Evolutionary conservation across 2,329 filamentous ascomycete genomes (phyloP).

Genomic region (Hypoxylon sp.): DNA sequence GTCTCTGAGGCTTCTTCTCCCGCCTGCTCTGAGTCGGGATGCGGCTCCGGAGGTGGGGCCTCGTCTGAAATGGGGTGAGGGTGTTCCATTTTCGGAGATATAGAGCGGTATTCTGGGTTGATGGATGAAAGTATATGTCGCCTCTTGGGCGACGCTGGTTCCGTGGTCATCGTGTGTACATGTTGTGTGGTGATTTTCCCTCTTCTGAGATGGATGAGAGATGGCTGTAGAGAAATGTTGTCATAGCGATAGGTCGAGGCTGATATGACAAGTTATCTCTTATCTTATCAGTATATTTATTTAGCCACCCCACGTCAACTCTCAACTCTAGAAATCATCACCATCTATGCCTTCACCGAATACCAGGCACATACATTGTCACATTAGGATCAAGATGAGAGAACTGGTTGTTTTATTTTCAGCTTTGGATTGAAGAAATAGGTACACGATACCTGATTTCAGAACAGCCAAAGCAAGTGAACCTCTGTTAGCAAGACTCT

Average conservation of each 20-base stretch:
- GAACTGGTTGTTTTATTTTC: too few relatives aligned
- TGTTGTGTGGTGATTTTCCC: constrained; percentile 22
- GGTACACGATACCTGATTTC: too few relatives aligned
- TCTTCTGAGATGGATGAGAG: neutral
- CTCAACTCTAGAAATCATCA: neutral
- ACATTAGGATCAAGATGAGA: too few relatives aligned
- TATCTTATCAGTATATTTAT: neutral
- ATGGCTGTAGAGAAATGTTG: neutral
- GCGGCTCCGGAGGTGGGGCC: constrained; percentile 23
- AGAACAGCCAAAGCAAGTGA: too few relatives aligned
- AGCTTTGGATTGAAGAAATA: too few relatives aligned
- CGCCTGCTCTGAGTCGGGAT: constrained; percentile 25
- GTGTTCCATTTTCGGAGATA: constrained; percentile 30
- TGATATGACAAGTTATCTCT: constrained; percentile 6
- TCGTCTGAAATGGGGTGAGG: constrained; percentile 7
- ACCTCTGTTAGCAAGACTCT: too few relatives aligned
- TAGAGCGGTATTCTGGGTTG: constrained; percentile 39
- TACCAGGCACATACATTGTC: too few relatives aligned
- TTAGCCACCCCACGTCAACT: neutral
- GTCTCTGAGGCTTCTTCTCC: constrained; percentile 13
- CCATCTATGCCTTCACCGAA: neutral
- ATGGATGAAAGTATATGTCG: constrained; percentile 47
- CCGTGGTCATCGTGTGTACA: constrained; percentile 42
- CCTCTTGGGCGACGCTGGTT: constrained; percentile 44
- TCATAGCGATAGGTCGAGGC: neutral